Evolutionary conservation across 768 basidiomycete genomes (phyloP).

Genomic region (Amanita polypyramis): DNA sequence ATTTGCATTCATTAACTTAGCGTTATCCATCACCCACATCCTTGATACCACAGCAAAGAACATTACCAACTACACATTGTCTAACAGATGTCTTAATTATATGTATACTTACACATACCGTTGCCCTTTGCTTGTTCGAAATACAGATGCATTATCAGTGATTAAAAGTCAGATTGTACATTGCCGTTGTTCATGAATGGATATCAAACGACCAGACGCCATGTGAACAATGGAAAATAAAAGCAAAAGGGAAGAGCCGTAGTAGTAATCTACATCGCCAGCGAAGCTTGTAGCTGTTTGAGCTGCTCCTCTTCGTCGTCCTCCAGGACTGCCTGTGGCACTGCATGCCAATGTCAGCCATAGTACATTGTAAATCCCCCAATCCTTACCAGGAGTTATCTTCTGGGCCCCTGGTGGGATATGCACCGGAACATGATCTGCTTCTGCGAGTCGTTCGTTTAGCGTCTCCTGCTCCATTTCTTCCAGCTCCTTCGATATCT

Average conservation of each 20-base stretch:
- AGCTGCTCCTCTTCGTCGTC: conserved; percentile 92
- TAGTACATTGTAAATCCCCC: neutral
- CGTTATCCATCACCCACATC: conserved; percentile 5
- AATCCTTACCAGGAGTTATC: neutral
- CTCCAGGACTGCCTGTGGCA: conserved; percentile 40
- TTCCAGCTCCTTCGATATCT: conserved; percentile 68
- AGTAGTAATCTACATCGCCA: conserved; percentile 56
- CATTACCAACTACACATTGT: conserved; percentile 6
- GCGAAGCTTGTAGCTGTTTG: conserved; percentile 75
- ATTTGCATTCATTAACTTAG: conserved; percentile 8
- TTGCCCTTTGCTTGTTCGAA: conserved; percentile 1
- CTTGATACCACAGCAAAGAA: conserved; percentile 10
- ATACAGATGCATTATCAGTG: conserved; percentile 8
- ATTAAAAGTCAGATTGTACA: conserved; percentile 20
- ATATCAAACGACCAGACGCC: conserved; percentile 12
- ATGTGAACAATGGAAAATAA: conserved; percentile 11
- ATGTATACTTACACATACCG: conserved; percentile 13
- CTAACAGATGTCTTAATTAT: conserved; percentile 10
- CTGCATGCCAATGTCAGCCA: neutral
- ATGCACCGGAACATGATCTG: conserved; percentile 85
- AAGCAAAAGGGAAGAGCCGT: conserved; percentile 4
- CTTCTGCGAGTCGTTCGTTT: conserved; percentile 74
- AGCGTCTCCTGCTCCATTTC: conserved; percentile 85
- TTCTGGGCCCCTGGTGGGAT: conserved; percentile 45
- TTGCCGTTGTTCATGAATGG: conserved; percentile 10